Percentiles rank a stretch among this genome's conserved stretches.
Conservation (phyloP, 164 flowering plant genomes). For the Tetrastigma voinierianum region DNA sequence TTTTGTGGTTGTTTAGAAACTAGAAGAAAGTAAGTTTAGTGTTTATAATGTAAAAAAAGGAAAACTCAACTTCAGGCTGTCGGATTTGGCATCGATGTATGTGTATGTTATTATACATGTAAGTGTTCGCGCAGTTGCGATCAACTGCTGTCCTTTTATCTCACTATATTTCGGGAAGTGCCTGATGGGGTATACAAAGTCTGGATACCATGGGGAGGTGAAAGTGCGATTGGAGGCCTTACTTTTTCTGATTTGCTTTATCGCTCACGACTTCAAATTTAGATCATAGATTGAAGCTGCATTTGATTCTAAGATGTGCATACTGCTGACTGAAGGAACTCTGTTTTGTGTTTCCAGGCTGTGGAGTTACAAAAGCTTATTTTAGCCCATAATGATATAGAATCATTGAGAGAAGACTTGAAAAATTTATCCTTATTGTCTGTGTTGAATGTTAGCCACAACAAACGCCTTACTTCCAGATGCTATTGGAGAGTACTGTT, state of each 20-base stretch:
- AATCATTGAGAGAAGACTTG: slow-evolving; percentile 69
- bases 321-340: not conserved
- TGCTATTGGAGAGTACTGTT: slow-evolving; percentile 80
- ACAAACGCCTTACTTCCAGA: slow-evolving; percentile 80
- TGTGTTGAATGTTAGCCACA: slow-evolving; percentile 86
- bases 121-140: no score
- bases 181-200: slow-evolving; percentile 77
- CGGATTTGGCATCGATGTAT: no score
- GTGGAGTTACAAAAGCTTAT: slow-evolving; percentile 91
- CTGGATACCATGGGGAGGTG: slow-evolving; percentile 69
- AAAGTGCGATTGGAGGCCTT: slow-evolving; percentile 97
- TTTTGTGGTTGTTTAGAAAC: not conserved
- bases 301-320: not conserved
- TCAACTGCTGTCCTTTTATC: not conserved
- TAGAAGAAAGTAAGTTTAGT: not conserved
- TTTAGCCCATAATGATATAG: slow-evolving; percentile 86
- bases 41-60: no score
- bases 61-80: no score
- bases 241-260: not conserved
- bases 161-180: slow-evolving; percentile 50
- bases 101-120: no score
- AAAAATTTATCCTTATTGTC: slow-evolving; percentile 56
- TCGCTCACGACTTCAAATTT: not conserved
- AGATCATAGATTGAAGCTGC: not conserved
- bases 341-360: slow-evolving; percentile 37